A percentile compares a stretch with the other conserved stretches of the same genome.
Conservation (phyloP, 176 grass and related monocot species). For the Rhynchospora pubera region DNA sequence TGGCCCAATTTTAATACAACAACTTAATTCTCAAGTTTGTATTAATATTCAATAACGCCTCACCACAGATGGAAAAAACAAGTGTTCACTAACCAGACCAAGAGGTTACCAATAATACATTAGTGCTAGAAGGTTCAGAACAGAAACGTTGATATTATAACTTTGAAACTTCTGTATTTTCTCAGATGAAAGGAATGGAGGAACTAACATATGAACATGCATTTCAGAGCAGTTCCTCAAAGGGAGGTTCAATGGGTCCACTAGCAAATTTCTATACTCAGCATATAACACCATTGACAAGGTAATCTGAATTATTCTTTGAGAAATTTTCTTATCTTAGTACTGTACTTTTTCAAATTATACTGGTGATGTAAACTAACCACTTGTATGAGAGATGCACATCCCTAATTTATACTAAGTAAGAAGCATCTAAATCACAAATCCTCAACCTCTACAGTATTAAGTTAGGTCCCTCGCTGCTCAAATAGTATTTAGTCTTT, state of each 20-base stretch:
- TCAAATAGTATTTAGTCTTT: neutral
- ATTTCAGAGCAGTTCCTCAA: neutral
- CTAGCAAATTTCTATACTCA: neutral
- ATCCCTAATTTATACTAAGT: neutral
- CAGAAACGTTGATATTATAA: neutral
- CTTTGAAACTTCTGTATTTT: neutral
- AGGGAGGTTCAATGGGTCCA: neutral
- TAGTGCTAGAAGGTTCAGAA: neutral
- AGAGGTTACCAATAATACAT: neutral
- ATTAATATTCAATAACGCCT: neutral
- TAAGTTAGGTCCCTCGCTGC: no score
- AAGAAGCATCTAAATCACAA: neutral
- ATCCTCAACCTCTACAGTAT: neutral
- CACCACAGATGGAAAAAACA: neutral
- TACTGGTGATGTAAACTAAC: neutral
- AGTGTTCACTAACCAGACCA: neutral
- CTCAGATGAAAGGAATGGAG: neutral
- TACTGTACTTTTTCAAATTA: neutral
- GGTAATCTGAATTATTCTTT: neutral
- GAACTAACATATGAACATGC: neutral
- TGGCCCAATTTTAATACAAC: no score
- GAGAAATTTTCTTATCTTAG: neutral
- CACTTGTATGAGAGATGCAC: neutral
- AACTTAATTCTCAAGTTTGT: neutral
- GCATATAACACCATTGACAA: neutral